Percentiles rank a stretch among this genome's conserved stretches.
These are phyloP conservation scores for Hemileccinum rubropunctum DNA, from an alignment of 768 basidiomycete genomes.

Conservation along the genomic window DNA sequence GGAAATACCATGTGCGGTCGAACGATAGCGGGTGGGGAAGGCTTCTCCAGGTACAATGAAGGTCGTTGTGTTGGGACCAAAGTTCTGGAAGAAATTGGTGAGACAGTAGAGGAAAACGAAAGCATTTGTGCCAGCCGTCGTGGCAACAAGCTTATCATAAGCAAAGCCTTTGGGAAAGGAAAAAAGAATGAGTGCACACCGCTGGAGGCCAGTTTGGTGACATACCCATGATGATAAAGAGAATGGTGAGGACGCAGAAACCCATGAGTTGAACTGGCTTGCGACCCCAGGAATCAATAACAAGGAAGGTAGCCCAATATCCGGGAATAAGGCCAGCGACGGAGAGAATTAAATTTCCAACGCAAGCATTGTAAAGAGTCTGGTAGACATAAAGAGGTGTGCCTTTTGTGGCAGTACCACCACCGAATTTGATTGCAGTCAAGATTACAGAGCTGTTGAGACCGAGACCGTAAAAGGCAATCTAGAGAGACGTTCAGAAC, in stretches of 20 bases:
- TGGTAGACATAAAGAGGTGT: conserved; percentile 46
- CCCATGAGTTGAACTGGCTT: conserved; percentile 83
- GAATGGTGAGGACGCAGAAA: conserved; percentile 60
- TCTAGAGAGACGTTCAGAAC: conserved; percentile 37
- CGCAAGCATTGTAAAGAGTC: conserved; percentile 58
- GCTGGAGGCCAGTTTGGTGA: background rate
- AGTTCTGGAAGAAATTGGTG: conserved; percentile 91
- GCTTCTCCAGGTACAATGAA: conserved; percentile 80
- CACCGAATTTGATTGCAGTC: conserved; percentile 64
- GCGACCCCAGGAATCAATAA: conserved; percentile 79
- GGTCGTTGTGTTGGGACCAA: conserved; percentile 78
- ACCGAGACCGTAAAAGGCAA: conserved; percentile 88
- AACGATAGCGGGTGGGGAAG: conserved; percentile 88
- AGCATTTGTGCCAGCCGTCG: conserved; percentile 41
- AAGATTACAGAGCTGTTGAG: conserved; percentile 81
- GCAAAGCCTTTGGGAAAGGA: conserved; percentile 51
- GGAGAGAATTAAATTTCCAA: conserved; percentile 77
- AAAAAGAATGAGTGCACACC: conserved; percentile 5
- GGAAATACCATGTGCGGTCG: conserved; percentile 80
- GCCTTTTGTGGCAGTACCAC: conserved; percentile 25
- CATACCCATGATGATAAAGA: conserved; percentile 71
- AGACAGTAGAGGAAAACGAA: conserved; percentile 85
- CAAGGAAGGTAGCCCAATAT: conserved; percentile 53
- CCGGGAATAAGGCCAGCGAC: conserved; percentile 81
- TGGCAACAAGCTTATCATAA: conserved; percentile 54